Evolutionary conservation across 2,329 filamentous ascomycete species (phyloP), one percentile per base, ranked within the genome.

Genomic region (Calonectria henricotiae): DNA sequence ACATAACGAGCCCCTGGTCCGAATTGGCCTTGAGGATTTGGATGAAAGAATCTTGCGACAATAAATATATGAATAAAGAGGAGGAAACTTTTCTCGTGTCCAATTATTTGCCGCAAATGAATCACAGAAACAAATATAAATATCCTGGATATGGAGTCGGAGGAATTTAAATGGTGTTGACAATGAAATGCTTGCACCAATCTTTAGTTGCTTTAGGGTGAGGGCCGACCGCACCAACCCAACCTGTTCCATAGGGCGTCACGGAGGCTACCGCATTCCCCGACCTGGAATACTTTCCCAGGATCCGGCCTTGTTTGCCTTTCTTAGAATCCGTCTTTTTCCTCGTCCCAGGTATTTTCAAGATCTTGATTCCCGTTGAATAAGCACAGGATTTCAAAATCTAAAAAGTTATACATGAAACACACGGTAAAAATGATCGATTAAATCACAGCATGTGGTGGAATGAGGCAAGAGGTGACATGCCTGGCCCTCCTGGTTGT

Each of bases 211-310:
- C 77, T 62, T 79, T 77, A 0, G 77, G 76, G 54, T 78, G 77
- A 49, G 77, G 74, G 0, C 77, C 77, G 9, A 73, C 69, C 11
- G 77, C 68, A 9, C 75, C 77, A 15, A 79, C 76, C 68, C 67
- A 73, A 6, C 77, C 77, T 11, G 74, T 68, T 12, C 75, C 75
- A 44, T 73, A 73, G 12, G 69, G 65, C 27, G 71, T 77, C 51
- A 76, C 55, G 4, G 73, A 72, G 2, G 77, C 77, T 5, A 77
- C 76, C 1, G 77, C 74, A 68, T 78, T 46, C 3, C 72, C 73
- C 8, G 72, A 74, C 41, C 44, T 68, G 2, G 76, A 77, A 49
- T 79, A 79, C 9, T 68, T 67, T 4, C 65, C 76, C 30, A 79
- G 30, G 1, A 78, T 68, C 30, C 64, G 51, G 4, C 60, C 64